Conservation (phyloP, 176 grass and related monocot species). For the Zoysia japonica region DNA sequence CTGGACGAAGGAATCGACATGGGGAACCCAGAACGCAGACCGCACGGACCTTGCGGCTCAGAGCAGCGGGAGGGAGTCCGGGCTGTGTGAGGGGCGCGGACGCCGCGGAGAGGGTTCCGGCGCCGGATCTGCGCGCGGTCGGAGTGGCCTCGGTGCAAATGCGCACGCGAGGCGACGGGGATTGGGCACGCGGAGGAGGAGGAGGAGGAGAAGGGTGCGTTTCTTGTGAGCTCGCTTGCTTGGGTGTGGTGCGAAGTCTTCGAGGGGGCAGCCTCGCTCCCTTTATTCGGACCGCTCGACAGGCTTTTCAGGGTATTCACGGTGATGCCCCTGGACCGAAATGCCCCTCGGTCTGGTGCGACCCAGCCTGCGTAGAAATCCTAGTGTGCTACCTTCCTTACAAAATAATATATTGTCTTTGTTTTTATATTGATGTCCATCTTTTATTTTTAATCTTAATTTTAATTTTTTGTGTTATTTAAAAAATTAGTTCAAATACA, state of each 20-base stretch:
- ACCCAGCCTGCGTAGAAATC: too few relatives aligned
- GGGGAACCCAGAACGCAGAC: neutral
- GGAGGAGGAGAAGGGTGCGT: neutral
- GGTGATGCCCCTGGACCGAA: constrained; percentile 23
- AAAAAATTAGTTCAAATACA: too few relatives aligned
- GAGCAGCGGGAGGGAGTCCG: neutral
- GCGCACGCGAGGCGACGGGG: constrained; percentile 12
- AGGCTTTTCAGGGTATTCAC: neutral
- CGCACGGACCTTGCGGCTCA: constrained; percentile 20
- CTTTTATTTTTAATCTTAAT: too few relatives aligned
- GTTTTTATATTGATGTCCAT: too few relatives aligned
- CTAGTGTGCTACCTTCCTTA: too few relatives aligned
- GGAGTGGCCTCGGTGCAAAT: constrained; percentile 9
- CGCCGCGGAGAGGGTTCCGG: neutral
- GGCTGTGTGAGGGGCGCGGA: neutral
- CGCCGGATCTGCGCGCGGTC: neutral
- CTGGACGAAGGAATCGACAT: neutral
- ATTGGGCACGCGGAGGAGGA: neutral
- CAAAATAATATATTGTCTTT: too few relatives aligned
- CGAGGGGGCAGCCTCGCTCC: neutral
- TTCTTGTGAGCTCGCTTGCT: neutral
- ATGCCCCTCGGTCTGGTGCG: neutral
- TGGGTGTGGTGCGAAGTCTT: constrained; percentile 19
- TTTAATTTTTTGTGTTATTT: too few relatives aligned
- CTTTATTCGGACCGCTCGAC: neutral